Base-by-base conservation (phyloP, 202 grass and related monocot species). In the Sporobolus alterniflorus region DNA sequence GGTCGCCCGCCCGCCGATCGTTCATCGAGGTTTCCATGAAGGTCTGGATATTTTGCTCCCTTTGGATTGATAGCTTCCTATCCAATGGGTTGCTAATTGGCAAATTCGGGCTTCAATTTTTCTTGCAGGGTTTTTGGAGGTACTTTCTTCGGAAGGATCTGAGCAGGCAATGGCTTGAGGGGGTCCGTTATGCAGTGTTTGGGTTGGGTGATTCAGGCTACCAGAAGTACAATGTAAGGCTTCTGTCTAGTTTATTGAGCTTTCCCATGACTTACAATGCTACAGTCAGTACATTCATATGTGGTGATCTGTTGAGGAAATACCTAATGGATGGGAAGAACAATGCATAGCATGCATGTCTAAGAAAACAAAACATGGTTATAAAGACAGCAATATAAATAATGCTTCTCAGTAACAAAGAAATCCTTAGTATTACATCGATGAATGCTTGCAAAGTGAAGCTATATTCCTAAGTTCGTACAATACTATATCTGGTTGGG, bases 21-120 rank as follows among this genome's bases (percentile, higher is more conserved):
- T n/a, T n/a, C n/a, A n/a, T n/a, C n/a, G n/a, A n/a, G n/a, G 93
- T 96, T 83, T 90, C 89, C 67, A 96, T 98, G 93, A 98, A 96
- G 89, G 93, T 90, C n/a, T 50, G 82, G 29, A 65, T 21, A 66
- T 77, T 68, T 47, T 72, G 46, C 74, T 46, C 17, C 49, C 9
- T 25, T 75, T 83, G n/a, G n/a, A n/a, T n/a, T n/a, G 67, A 15
- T 79, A 32, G 52, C 76, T 77, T 32, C 56, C 49, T 60, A 0
- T 28, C 4, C 64, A 24, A 4, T 64, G 36, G 7, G 40, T 71
- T 73, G 15, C 51, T 55, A 10, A 22, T 42, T 67, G 30, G 14
- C 5, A 25, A 8, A 74, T 42, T 72, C 49, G 14, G 22, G 39
- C 73, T 9, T 32, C 29, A 85, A 51, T 85, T 31, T 41, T 8